Conservation (phyloP, 106 monocot species). For the Apostasia ramifera region DNA sequence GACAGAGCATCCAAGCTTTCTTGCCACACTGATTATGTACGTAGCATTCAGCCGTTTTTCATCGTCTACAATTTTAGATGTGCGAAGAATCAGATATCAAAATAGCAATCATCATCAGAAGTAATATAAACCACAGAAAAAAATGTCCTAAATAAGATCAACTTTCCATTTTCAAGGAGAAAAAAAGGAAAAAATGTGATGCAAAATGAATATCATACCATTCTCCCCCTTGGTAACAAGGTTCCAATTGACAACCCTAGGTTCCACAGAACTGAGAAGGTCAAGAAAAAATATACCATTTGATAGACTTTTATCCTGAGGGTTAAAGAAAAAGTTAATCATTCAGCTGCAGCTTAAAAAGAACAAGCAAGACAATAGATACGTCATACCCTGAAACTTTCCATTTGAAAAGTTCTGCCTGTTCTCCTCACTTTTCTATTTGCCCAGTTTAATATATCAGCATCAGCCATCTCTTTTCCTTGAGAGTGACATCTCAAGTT, state of each 20-base stretch:
- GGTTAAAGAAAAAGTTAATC: neutral
- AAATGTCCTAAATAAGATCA: too few species aligned
- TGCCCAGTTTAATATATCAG: constrained; percentile 84
- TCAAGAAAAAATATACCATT: constrained; percentile 43
- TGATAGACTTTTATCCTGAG: constrained; percentile 36
- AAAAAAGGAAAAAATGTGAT: neutral
- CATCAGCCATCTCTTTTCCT: constrained; percentile 76
- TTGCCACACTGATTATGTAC: constrained; percentile 46
- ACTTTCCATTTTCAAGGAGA: too few species aligned
- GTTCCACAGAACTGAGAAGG: constrained; percentile 50
- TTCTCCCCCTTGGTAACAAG: constrained; percentile 65
- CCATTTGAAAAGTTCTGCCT: constrained; percentile 59
- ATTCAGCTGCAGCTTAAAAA: neutral
- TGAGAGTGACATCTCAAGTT: constrained; percentile 74
- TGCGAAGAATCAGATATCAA: neutral
- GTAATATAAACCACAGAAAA: neutral
- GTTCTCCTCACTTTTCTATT: constrained; percentile 62
- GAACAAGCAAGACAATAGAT: neutral
- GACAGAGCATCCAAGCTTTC: constrained; percentile 46
- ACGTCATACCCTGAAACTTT: constrained; percentile 68
- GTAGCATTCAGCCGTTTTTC: constrained; percentile 55
- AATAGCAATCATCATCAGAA: neutral
- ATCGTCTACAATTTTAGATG: constrained; percentile 20
- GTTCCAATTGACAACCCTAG: constrained; percentile 79
- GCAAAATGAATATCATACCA: constrained; percentile 28